A percentile compares a stretch with the other conserved stretches of the same genome.
phyloP scores from a whole-genome alignment of 805 yeast species.

The Candida yuanshanica region DNA sequence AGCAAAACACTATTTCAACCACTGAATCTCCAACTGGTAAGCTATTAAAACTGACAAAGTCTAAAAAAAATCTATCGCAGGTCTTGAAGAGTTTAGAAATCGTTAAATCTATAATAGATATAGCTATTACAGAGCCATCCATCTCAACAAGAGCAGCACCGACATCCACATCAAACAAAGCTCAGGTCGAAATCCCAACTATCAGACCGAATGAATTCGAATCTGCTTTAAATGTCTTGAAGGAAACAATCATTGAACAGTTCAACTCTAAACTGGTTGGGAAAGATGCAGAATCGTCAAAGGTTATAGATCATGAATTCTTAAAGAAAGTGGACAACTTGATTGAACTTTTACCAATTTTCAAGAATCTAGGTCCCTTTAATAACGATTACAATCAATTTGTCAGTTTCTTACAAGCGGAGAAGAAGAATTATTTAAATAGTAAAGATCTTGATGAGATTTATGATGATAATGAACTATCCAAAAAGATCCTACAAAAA shows the following conservation, averaged over 20 bases:
- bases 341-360: conserved; percentile 44
- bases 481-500: conserved; percentile 10
- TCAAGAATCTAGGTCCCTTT: conserved; percentile 47
- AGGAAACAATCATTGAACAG: conserved; percentile 40
- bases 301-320: conserved; percentile 29
- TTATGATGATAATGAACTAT: conserved; percentile 15
- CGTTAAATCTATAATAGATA: conserved; percentile 33
- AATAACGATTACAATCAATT: conserved; percentile 45
- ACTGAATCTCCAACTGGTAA: conserved; percentile 23
- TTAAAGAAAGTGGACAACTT: conserved; percentile 41
- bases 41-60: conserved; percentile 38
- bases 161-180: conserved; percentile 7
- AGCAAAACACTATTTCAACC: neutral
- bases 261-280: conserved; percentile 21
- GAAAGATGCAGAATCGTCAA: conserved; percentile 20
- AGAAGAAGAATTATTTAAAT: conserved; percentile 29
- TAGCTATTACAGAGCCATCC: conserved; percentile 16
- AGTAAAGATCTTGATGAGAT: conserved; percentile 19
- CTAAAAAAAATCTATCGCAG: conserved; percentile 39
- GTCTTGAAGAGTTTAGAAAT: conserved; percentile 44
- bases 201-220: conserved; percentile 29
- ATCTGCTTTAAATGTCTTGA: conserved; percentile 38
- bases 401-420: conserved; percentile 33
- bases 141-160: conserved; percentile 15
- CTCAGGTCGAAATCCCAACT: conserved; percentile 9